A percentile compares a stretch with the other conserved stretches of the same genome.
Evolutionary conservation across 2,329 filamentous ascomycete species (phyloP).

Genomic region (Pseudogymnoascus verrucosus): DNA sequence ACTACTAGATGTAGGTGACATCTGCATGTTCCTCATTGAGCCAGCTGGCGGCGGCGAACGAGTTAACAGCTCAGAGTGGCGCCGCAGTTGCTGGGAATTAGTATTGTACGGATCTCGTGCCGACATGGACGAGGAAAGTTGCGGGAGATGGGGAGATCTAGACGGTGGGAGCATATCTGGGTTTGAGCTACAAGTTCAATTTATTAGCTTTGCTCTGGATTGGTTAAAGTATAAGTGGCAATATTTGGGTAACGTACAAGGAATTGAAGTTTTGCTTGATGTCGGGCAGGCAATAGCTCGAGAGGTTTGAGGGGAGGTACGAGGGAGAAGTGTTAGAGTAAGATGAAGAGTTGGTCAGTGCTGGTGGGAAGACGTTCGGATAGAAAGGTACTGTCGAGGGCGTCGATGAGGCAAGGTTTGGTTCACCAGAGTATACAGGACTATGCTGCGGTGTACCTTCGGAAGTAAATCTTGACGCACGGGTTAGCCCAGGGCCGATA

Average conservation of each 20-base stretch:
- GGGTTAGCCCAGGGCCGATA: neutral
- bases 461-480: slow-evolving; percentile 3
- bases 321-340: slow-evolving; percentile 23
- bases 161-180: slow-evolving; percentile 26
- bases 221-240: neutral
- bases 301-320: slow-evolving; percentile 22
- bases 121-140: slow-evolving; percentile 24
- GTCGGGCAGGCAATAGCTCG: slow-evolving; percentile 28
- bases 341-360: slow-evolving; percentile 25
- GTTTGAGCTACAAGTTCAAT: slow-evolving; percentile 8
- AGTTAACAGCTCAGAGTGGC: slow-evolving; percentile 24
- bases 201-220: neutral
- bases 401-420: slow-evolving; percentile 22
- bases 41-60: slow-evolving; percentile 26
- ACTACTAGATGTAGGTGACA: slow-evolving; percentile 27
- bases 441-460: slow-evolving; percentile 17
- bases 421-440: slow-evolving; percentile 28
- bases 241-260: slow-evolving; percentile 1
- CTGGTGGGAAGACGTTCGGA: slow-evolving; percentile 24
- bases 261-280: slow-evolving; percentile 25
- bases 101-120: slow-evolving; percentile 26
- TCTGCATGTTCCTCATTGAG: slow-evolving; percentile 23
- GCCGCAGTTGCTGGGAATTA: slow-evolving; percentile 23
- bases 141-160: slow-evolving; percentile 26
- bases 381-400: slow-evolving; percentile 24